Base-by-base conservation (phyloP, 805 yeast species). In the Saccharomyces eubayanus region DNA sequence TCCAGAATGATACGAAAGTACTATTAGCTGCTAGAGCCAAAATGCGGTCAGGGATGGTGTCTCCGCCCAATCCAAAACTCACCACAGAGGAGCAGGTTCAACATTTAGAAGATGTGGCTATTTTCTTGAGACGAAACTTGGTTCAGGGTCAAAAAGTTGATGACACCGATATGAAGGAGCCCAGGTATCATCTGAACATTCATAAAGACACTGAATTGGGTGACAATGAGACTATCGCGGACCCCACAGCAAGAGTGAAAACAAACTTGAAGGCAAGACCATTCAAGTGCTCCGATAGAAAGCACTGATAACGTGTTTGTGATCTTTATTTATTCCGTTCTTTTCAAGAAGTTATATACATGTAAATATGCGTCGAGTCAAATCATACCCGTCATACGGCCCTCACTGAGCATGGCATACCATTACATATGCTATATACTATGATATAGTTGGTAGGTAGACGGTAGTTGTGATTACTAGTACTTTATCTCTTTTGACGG, bases 141-240 rank as follows among this genome's bases (percentile, higher is more conserved):
- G 97, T 92, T 2, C 99, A 92, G 71, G 98, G 96, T 6, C 74
- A 71, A 56, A 77, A 72, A 60, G 68, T 63, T 1, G 51, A 40
- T 6, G 53, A 36, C n/a, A 4, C 49, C 8, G 50, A 29, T 40
- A 36, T 36, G 1, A 59, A 61, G 43, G 59, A 64, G 14, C 61
- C 56, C 48, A 58, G 57, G 9, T 69, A 65, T 31, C 66, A 63
- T 50, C 75, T 92, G 62, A 85, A 85, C 59, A 83, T 92, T 60
- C 97, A 89, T 65, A 71, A 80, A 49, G 81, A 85, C 49, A 87
- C 95, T 0, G 98, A 92, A 70, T 74, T 92, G 51, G 98, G 97
- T 20, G 96, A 90, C 65, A 92, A 92, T 67, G 96, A 90, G 36
- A 77, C 82, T 48, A 78, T 88, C 60, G 87, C 43, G 16, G 43